These are phyloP conservation scores for Fusarium sp. DNA, from an alignment of 2,329 filamentous ascomycete genomes.

Conservation along the genomic window DNA sequence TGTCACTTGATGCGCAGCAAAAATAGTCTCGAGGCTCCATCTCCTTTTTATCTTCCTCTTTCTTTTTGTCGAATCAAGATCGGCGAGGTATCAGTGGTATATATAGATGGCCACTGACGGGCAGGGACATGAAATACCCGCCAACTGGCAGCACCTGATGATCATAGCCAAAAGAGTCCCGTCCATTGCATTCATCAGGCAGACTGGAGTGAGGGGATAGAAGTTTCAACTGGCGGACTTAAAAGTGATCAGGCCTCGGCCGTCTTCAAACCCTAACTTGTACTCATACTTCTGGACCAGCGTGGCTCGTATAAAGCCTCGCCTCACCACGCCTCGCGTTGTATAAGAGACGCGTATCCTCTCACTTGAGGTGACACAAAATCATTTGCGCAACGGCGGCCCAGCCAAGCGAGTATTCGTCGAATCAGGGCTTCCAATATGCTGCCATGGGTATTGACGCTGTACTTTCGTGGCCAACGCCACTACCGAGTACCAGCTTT, in stretches of 20 bases:
- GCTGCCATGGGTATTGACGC: constrained; percentile 7
- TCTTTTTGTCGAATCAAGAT: not conserved
- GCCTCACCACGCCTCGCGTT: constrained; percentile 5
- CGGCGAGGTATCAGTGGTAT: not conserved
- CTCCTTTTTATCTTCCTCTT: constrained; percentile 6
- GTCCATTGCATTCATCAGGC: not conserved
- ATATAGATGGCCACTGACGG: constrained; percentile 23
- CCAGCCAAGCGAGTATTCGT: constrained; percentile 28
- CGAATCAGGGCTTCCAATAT: constrained; percentile 30
- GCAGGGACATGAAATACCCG: constrained; percentile 27
- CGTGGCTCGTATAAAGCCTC: constrained; percentile 16
- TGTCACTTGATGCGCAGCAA: constrained; percentile 38
- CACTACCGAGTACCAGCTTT: constrained; percentile 11
- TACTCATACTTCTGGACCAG: not conserved
- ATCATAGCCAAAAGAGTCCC: not conserved
- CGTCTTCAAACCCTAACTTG: not conserved
- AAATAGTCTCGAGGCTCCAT: not conserved
- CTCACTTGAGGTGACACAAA: constrained; percentile 38
- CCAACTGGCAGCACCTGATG: constrained; percentile 25
- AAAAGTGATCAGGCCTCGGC: constrained; percentile 8
- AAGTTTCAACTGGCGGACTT: constrained; percentile 4
- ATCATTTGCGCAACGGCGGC: constrained; percentile 19
- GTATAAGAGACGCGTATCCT: constrained; percentile 27
- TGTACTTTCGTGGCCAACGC: constrained; percentile 21
- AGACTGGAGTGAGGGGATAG: not conserved